Evolutionary conservation across 2,329 filamentous ascomycete species (phyloP), one percentile per base, ranked within the genome.

Genomic region (Cyanodermella asteris): DNA sequence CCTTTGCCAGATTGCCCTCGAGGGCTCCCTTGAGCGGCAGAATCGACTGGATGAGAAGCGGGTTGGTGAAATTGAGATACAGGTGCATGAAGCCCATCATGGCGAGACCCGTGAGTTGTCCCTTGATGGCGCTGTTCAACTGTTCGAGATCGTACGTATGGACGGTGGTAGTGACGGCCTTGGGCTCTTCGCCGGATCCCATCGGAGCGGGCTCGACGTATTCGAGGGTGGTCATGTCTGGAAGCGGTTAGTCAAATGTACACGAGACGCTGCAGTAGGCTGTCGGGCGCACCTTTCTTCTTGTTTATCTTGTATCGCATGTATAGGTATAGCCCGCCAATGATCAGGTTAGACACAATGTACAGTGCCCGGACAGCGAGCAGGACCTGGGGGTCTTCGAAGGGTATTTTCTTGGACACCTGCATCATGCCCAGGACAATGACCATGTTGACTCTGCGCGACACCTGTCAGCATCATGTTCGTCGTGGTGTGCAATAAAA

Each of bases 61-160:
- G 87, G 70, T 94, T 97, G 59, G 82, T 94, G 72, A 94, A 97
- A 53, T 93, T 82, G 64, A 97, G 76, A 71, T 94, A 97, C 33
- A 97, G 38, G 59, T 97, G 87, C 84, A 97, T 94, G 45, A 93
- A 77, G 33, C 55, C 70, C 84, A 97, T 94, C 82, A 97, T 97
- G 50, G 66, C 82, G 30, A 97, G 62, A 31, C 87, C 87, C 77
- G 91, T 94, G 43, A 90, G 56, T 59, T 94, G 84, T 36, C 72
- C 66, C 53, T 87, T 87, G 64, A 84, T 78, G 37, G 80, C 64
- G 36, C 66, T 60, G 55, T 75, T 75, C 46, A 94, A 64, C 59
- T 94, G 84, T 41, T 64, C 57, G 42, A 70, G 61, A 53, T 97
- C 87, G 64, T 97, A 97, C 44, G 82, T 81, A 58, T 90, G 75